Conservation (phyloP, 306 rosid species). For the Rosa chinensis region DNA sequence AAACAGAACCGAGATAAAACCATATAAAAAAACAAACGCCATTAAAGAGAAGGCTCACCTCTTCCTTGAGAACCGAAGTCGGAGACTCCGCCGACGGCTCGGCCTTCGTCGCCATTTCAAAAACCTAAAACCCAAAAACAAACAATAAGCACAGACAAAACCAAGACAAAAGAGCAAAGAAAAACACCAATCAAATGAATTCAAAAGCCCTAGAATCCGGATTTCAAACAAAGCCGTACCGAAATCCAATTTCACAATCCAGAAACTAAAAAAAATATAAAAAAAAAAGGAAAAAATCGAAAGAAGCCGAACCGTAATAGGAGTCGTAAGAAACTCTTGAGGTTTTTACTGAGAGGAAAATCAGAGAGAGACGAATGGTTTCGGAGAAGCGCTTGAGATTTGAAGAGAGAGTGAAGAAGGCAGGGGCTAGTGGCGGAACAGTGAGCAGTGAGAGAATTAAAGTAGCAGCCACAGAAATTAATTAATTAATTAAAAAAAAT, state of each 20-base stretch:
- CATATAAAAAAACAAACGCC: neutral
- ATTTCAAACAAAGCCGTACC: neutral
- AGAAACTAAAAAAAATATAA: neutral
- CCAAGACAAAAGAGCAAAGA: too few species aligned
- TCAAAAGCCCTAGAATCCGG: conserved; percentile 20
- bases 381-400: neutral
- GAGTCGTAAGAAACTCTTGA: neutral
- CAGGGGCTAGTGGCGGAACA: conserved; percentile 12
- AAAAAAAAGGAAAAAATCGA: neutral
- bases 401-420: conserved; percentile 12
- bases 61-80: conserved; percentile 78
- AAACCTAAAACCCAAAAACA: conserved; percentile 33
- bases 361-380: conserved; percentile 8
- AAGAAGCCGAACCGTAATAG: neutral
- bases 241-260: neutral
- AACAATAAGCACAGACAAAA: neutral
- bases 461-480: neutral
- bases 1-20: conserved; percentile 31
- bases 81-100: conserved; percentile 67
- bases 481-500: neutral
- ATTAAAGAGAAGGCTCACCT: conserved; percentile 38
- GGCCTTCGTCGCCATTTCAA: conserved; percentile 50
- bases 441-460: neutral
- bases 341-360: neutral
- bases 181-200: neutral